Percentiles rank a stretch among this genome's conserved stretches.
Conservation (phyloP, 2,329 filamentous ascomycete genomes). For the Alternaria viburni region DNA sequence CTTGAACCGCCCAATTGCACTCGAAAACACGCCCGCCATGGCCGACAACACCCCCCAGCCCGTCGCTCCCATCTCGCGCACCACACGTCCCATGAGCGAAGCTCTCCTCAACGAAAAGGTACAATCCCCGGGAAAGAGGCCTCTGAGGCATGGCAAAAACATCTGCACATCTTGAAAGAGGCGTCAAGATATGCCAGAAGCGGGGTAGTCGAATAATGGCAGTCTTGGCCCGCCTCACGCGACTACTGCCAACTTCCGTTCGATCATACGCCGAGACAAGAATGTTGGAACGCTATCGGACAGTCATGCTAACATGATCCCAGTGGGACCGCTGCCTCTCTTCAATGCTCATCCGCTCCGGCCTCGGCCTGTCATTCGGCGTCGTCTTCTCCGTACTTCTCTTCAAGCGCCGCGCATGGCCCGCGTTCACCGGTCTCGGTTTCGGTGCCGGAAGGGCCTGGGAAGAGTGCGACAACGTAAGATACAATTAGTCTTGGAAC, state of each 20-base stretch:
- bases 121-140: constrained; percentile 34
- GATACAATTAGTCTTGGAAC: constrained; percentile 28
- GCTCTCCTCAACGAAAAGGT: constrained; percentile 99
- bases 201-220: neutral
- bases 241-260: constrained; percentile 2
- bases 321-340: constrained; percentile 99
- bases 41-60: constrained; percentile 62
- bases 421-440: constrained; percentile 90
- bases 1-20: constrained; percentile 38
- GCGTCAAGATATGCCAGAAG: neutral
- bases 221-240: constrained; percentile 12
- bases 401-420: constrained; percentile 98
- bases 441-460: constrained; percentile 97
- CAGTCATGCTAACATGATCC: constrained; percentile 28
- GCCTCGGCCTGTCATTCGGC: constrained; percentile 94
- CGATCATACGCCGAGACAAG: constrained; percentile 1
- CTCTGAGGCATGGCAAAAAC: neutral
- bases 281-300: neutral
- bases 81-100: constrained; percentile 87
- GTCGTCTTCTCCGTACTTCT: constrained; percentile 98
- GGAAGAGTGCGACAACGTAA: constrained; percentile 89
- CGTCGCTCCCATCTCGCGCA: constrained; percentile 70
- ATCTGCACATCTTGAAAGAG: neutral
- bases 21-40: constrained; percentile 53
- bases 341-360: constrained; percentile 94